Evolutionary conservation across 139 green algal genomes (phyloP), one percentile per base, ranked within the genome.

Genomic region (Chlorella ohadii): DNA sequence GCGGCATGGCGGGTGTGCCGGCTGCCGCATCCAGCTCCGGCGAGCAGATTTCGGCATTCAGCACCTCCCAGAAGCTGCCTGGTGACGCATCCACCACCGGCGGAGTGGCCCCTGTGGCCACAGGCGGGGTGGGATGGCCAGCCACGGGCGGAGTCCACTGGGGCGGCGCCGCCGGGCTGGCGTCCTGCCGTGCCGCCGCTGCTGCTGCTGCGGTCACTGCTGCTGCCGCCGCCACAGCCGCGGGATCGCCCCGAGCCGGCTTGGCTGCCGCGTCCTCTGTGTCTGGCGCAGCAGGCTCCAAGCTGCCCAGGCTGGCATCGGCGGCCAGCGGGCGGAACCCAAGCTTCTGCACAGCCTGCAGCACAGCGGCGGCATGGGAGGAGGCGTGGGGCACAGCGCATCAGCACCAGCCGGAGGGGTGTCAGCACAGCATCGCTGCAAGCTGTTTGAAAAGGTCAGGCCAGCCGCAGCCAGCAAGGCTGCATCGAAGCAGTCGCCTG

Each of bases 1-100:
- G 51, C 51, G 51, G 51, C 12, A 59, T 22, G 51, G 12, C 51
- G 3, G 51, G 51, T 13, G 51, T 59, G 51, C 12, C 51, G 3
- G 51, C 15, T 59, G 51, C 51, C 15, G 51, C 51, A 22, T 59
- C 51, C 51, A 59, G 51, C 51, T 59, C 27, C 11, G 76, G 38
- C 17, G 27, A 72, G 23, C 57, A 41, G 23, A 82, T 82, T 38
- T 82, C 76, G 3, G 76, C 76, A 5, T 71, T 72, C 38, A 82
- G 28, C 19, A 82, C 38, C 27, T 82, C 76, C 76, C 64, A 44
- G 76, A 82, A 82, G 36, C 76, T 82, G 57, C 76, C 76, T 9
- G 76, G 76, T 4, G 76, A 72, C 36, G 76, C 57, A 4, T 39
- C 74, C 27, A 25, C 22, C 22, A 39, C 68, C 1, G 25, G 22